phyloP scores from a whole-genome alignment of 129 eudicot species.

The Sambucus nigra region DNA sequence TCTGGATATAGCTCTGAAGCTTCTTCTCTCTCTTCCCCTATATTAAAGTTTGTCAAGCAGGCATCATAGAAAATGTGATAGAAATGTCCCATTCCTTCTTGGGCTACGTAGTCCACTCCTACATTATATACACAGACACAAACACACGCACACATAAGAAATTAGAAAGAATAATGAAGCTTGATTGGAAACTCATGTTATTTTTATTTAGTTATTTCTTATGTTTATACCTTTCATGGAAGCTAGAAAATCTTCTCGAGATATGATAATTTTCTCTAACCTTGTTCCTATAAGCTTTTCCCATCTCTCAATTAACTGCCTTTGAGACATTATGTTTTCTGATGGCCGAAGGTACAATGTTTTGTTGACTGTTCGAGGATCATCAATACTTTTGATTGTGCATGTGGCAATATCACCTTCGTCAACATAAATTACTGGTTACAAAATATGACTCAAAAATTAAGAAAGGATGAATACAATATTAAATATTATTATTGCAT shows the following conservation, averaged over 20 bases:
- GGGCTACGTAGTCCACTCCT: conserved; percentile 12
- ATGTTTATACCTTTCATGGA: conserved; percentile 8
- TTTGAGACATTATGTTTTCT: conserved; percentile 8
- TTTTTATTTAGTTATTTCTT: neutral
- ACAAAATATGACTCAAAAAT: neutral
- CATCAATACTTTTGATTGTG: conserved; percentile 3
- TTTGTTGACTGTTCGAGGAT: conserved; percentile 10
- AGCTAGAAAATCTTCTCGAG: conserved; percentile 1
- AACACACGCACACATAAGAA: neutral
- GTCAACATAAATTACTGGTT: conserved; percentile 8
- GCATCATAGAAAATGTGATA: conserved; percentile 20
- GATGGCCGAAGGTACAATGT: conserved; percentile 7
- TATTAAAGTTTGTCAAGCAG: conserved; percentile 19
- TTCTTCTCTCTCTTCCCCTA: conserved; percentile 16
- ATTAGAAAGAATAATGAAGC: neutral
- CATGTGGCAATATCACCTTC: conserved; percentile 15
- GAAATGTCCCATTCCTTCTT: conserved; percentile 13
- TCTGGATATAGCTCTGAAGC: conserved; percentile 23
- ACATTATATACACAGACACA: neutral
- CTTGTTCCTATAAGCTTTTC: conserved; percentile 6
- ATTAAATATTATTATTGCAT: too few relatives aligned
- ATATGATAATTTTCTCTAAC: conserved; percentile 3
- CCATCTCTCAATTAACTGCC: conserved; percentile 11
- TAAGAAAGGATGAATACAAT: too few relatives aligned
- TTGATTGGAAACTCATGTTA: neutral